Evolutionary conservation across 352 stramenopile genomes (phyloP).

Genomic region (Pythium sp.): DNA sequence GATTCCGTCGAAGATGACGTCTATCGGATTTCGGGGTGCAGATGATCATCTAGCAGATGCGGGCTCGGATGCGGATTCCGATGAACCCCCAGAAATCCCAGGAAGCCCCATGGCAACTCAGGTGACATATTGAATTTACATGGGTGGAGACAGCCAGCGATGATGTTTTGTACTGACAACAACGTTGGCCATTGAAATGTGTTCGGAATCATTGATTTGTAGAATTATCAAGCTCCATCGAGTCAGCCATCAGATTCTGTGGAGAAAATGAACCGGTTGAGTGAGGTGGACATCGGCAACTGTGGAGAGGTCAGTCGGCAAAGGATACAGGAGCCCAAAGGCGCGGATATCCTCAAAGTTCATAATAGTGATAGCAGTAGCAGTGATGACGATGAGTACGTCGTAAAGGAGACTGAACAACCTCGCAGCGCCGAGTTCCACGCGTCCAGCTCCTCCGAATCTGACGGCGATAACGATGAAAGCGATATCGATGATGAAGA

Average conservation of each 20-base stretch:
- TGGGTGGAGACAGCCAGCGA: no score
- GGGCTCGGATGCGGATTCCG: conserved; percentile 28
- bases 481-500: conserved; percentile 9
- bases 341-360: conserved; percentile 20
- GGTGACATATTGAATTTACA: background rate
- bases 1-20: conserved; percentile 10
- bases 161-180: no score
- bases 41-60: conserved; percentile 5
- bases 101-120: conserved; percentile 52
- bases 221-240: background rate
- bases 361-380: conserved; percentile 9
- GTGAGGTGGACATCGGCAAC: background rate
- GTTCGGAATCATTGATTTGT: background rate
- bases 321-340: background rate
- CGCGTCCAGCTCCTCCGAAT: conserved; percentile 54
- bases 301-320: background rate
- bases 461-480: conserved; percentile 20
- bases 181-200: no score
- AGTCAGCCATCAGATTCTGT: background rate
- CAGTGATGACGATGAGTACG: conserved; percentile 42
- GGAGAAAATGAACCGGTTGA: background rate
- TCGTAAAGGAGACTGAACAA: conserved; percentile 48
- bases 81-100: conserved; percentile 72
- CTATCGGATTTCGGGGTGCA: conserved; percentile 10
- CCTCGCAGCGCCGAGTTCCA: conserved; percentile 56